Evolutionary conservation across 2,329 filamentous ascomycete species (phyloP), one percentile per base, ranked within the genome.

Genomic region (Curvularia spicifera): DNA sequence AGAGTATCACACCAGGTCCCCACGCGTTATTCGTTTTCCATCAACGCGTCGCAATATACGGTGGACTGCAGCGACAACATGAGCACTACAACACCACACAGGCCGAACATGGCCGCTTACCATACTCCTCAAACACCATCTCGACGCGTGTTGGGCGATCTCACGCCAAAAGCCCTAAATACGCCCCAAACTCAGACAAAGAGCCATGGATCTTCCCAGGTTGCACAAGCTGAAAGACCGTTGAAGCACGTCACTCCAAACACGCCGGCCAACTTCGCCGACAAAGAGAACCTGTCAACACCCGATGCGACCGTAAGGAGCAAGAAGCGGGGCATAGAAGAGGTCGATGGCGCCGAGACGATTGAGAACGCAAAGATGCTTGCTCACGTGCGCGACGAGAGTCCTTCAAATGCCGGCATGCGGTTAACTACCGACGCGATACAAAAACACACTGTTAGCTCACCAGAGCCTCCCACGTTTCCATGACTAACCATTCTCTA

Each of bases 301-400:
- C 46, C 56, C 22, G 54, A 61, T 49, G 60, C 64, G 29, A 65
- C 56, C n/a, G 51, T 62, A 2, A 59, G 64, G n/a, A 68, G 72
- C 51, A 71, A 69, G 60, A 78, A 78, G 63, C 57, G 76, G 51
- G 67, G 68, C 42, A 76, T 78, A 40, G 57, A 72, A 48, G 72
- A 77, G 55, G 73, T 77, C 24, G 75, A 76, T 22, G 66, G 66
- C 52, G 67, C 60, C 18, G 73, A 76, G 53, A 67, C 63, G 42
- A 53, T 67, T 15, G 68, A 66, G 13, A 57, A 63, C 42, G 64
- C 66, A 61, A 72, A 69, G 61, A 67, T 67, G 63, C 64, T 68
- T 47, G 67, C 67, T 52, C 65, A 63, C 33, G 65, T 58, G 62
- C 65, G 68, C 63, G 66, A 66, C 44, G 57, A 53, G 26, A 57